Conservation (phyloP, 192 early-diverging fungal species). For the Backusella circina region DNA sequence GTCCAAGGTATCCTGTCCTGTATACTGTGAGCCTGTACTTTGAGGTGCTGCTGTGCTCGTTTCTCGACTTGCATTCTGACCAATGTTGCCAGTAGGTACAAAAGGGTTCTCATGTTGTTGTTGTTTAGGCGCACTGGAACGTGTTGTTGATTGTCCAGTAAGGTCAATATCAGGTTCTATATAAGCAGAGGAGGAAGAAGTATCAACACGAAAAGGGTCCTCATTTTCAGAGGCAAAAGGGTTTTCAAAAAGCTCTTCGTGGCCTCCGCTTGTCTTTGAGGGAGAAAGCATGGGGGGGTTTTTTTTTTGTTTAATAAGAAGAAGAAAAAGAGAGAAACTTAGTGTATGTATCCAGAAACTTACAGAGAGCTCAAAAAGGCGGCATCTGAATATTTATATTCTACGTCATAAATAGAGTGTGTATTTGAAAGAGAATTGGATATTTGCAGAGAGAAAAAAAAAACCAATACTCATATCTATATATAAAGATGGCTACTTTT, state of each 20-base stretch:
- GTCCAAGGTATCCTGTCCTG: slow-evolving; percentile 77
- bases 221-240: slow-evolving; percentile 10
- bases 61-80: not conserved
- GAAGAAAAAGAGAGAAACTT: not conserved
- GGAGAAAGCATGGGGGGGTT: slow-evolving; percentile 26
- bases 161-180: slow-evolving; percentile 32
- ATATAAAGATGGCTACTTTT: not conserved
- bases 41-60: not conserved
- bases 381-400: not conserved
- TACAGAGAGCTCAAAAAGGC: not conserved
- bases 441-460: not conserved
- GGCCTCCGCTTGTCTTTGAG: slow-evolving; percentile 6
- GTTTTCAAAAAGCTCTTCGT: slow-evolving; percentile 18
- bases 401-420: not conserved
- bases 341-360: too few species aligned
- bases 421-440: not conserved
- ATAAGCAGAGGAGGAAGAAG: not conserved
- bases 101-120: slow-evolving; percentile 9
- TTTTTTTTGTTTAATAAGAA: not conserved
- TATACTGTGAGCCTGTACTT: slow-evolving; percentile 13
- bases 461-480: not conserved
- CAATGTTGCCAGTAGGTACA: slow-evolving; percentile 20
- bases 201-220: not conserved
- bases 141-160: slow-evolving; percentile 25
- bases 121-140: not conserved